A percentile compares a stretch with the other conserved stretches of the same genome.
phyloP scores from a whole-genome alignment of 2,329 filamentous ascomycete genomes.

The Septoria linicola region DNA sequence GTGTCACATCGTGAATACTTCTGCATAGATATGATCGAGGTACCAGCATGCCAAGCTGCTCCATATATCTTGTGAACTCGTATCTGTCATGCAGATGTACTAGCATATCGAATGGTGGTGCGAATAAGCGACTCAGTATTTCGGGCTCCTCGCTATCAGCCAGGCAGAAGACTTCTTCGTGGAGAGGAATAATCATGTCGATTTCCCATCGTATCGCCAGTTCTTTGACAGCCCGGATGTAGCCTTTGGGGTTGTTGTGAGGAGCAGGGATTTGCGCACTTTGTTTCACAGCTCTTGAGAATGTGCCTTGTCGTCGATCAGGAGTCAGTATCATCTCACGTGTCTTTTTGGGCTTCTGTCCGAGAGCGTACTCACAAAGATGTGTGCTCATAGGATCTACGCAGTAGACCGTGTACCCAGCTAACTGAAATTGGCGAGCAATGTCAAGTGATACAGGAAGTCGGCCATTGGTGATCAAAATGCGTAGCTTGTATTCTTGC shows the following conservation, averaged over 20 bases:
- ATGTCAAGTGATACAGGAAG: slow-evolving; percentile 26
- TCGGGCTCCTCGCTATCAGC: slow-evolving; percentile 29
- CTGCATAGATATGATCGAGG: slow-evolving; percentile 32
- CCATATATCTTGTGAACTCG: slow-evolving; percentile 32
- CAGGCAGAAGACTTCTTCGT: slow-evolving; percentile 38
- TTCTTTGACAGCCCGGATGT: slow-evolving; percentile 23
- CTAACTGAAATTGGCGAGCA: slow-evolving; percentile 20
- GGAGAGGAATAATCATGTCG: slow-evolving; percentile 32
- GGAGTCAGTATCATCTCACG: no score
- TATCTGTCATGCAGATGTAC: slow-evolving; percentile 37
- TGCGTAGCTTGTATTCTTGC: not conserved
- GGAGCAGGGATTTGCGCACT: slow-evolving; percentile 23
- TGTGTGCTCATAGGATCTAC: slow-evolving; percentile 24
- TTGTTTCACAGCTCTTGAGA: slow-evolving; percentile 16
- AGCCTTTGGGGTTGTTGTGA: slow-evolving; percentile 19
- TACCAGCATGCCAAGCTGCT: slow-evolving; percentile 28
- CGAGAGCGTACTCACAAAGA: no score
- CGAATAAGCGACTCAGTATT: slow-evolving; percentile 33
- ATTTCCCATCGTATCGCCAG: slow-evolving; percentile 21
- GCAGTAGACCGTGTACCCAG: slow-evolving; percentile 23
- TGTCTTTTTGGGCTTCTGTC: no score
- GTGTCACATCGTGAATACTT: slow-evolving; percentile 24
- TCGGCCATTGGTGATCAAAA: slow-evolving; percentile 27
- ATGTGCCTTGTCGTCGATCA: no score
- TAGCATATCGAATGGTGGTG: slow-evolving; percentile 31